phyloP scores from a whole-genome alignment of 257 asterid genomes.

The Lithospermum erythrorhizon region DNA sequence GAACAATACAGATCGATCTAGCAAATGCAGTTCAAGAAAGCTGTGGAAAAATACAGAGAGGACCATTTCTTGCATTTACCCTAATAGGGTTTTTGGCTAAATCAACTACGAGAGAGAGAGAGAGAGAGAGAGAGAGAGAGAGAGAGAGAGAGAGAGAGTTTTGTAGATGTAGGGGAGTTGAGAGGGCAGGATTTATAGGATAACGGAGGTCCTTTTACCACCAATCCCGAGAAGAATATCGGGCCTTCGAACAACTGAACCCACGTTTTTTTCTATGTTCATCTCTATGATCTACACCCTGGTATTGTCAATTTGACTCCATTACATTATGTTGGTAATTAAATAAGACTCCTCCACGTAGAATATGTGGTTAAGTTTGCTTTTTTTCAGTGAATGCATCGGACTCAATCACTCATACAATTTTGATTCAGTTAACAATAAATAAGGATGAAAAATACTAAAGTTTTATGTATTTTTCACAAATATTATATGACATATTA shows the following conservation, averaged over 20 bases:
- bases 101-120: not conserved
- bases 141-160: not conserved
- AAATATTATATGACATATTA: too few species aligned
- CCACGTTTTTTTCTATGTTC: constrained; percentile 1
- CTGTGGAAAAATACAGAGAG: constrained; percentile 86
- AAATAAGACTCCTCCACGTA: too few species aligned
- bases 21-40: constrained; percentile 90
- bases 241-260: constrained; percentile 31
- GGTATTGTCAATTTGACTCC: not conserved
- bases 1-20: not conserved
- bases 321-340: too few species aligned
- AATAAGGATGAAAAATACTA: too few species aligned
- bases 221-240: constrained; percentile 98
- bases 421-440: too few species aligned
- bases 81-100: constrained; percentile 32
- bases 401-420: too few species aligned
- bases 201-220: constrained; percentile 42
- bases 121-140: not conserved
- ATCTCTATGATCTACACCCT: not conserved
- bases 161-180: constrained; percentile 22
- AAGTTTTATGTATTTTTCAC: too few species aligned
- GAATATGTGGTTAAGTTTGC: too few species aligned
- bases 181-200: constrained; percentile 53
- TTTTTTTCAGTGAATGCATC: too few species aligned
- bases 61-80: constrained; percentile 32